These are phyloP conservation scores for Pseudonectria buxi DNA, from an alignment of 2,329 filamentous ascomycete species.

Conservation along the genomic window DNA sequence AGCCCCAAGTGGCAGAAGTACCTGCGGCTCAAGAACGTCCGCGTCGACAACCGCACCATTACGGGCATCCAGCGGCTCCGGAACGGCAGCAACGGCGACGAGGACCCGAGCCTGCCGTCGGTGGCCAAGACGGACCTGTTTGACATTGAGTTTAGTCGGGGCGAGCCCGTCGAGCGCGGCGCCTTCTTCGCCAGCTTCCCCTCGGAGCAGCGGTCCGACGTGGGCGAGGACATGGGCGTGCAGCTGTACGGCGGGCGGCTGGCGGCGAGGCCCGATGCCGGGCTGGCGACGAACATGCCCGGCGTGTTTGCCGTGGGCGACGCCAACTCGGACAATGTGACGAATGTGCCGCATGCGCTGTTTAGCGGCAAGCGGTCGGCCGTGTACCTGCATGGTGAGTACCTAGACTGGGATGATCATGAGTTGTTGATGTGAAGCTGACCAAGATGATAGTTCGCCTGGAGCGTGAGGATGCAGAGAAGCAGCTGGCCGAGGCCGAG, in stretches of 20 bases:
- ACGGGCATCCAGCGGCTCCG: slow-evolving; percentile 38
- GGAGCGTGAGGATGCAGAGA: slow-evolving; percentile 31
- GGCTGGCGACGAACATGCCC: slow-evolving; percentile 42
- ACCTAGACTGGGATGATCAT: no score
- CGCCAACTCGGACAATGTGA: slow-evolving; percentile 51
- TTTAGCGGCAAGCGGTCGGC: slow-evolving; percentile 52
- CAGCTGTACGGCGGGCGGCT: slow-evolving; percentile 37
- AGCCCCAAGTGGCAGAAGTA: slow-evolving; percentile 43
- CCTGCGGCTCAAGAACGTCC: slow-evolving; percentile 43
- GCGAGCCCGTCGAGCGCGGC: slow-evolving; percentile 36
- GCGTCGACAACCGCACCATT: slow-evolving; percentile 51
- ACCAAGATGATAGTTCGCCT: slow-evolving; percentile 29
- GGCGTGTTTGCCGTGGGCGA: slow-evolving; percentile 55
- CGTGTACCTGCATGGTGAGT: slow-evolving; percentile 50
- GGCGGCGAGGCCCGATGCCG: slow-evolving; percentile 32
- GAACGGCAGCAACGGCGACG: slow-evolving; percentile 28
- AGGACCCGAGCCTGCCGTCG: slow-evolving; percentile 35
- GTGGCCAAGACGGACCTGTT: slow-evolving; percentile 49
- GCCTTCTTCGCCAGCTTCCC: slow-evolving; percentile 47
- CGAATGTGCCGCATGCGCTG: slow-evolving; percentile 56
- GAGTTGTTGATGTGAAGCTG: not conserved
- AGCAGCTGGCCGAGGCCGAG: slow-evolving; percentile 25
- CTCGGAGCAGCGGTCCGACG: slow-evolving; percentile 38
- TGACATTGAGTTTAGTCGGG: slow-evolving; percentile 44
- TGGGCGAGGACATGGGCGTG: slow-evolving; percentile 44